Conservation (phyloP, 2,329 filamentous ascomycete genomes). For the Xylaria sp. region DNA sequence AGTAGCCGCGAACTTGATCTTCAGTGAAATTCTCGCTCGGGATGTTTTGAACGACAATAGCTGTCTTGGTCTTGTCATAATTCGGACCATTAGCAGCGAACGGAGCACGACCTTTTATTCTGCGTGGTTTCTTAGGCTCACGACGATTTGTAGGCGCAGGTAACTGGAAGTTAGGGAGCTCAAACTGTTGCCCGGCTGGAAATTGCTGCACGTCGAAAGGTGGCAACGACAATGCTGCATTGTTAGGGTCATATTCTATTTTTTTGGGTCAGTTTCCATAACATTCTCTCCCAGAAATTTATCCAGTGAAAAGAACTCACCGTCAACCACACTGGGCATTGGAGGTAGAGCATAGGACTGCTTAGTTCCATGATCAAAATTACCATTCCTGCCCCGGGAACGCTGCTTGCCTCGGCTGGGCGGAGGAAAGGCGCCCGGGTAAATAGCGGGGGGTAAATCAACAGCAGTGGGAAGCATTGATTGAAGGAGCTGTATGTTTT, state of each 20-base stretch:
- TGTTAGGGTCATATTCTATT: conserved; percentile 69
- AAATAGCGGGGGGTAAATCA: conserved; percentile 51
- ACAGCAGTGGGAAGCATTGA: conserved; percentile 62
- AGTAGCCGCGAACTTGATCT: conserved; percentile 73
- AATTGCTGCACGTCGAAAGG: conserved; percentile 35
- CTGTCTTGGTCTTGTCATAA: conserved; percentile 70
- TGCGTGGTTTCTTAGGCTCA: conserved; percentile 53
- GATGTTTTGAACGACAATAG: conserved; percentile 81
- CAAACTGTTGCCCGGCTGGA: conserved; percentile 34
- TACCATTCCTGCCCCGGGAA: conserved; percentile 74
- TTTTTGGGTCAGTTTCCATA: conserved; percentile 29
- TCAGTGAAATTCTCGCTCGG: conserved; percentile 77
- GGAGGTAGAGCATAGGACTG: conserved; percentile 54
- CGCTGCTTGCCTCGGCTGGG: conserved; percentile 57
- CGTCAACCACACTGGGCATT: conserved; percentile 50
- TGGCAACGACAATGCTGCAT: conserved; percentile 54
- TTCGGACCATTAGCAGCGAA: conserved; percentile 74
- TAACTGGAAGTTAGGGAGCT: conserved; percentile 34
- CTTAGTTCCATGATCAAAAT: conserved; percentile 74
- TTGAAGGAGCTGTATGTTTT: conserved; percentile 71
- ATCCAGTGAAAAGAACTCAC: conserved; percentile 39
- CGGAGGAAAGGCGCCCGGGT: conserved; percentile 40
- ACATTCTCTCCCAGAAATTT: not conserved
- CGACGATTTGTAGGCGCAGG: conserved; percentile 44
- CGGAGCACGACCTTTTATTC: conserved; percentile 60